Percentiles rank a stretch among this genome's conserved stretches.
These are phyloP conservation scores for Thuidium tamariscinum DNA, from an alignment of 225 moss, liverwort and hornwort species.

Conservation along the genomic window DNA sequence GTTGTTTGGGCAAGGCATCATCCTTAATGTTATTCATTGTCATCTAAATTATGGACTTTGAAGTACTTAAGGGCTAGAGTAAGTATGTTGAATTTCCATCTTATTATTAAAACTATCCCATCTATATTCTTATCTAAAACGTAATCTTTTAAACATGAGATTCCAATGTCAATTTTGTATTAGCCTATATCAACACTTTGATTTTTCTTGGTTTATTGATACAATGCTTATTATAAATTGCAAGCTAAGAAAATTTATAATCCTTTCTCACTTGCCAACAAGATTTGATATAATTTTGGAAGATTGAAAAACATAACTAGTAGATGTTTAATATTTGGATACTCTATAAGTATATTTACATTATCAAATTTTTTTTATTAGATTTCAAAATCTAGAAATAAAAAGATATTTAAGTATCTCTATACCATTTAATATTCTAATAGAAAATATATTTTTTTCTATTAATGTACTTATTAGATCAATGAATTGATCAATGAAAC, in stretches of 20 bases:
- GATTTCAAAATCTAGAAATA: not conserved
- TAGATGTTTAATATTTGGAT: not conserved
- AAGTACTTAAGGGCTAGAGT: not conserved
- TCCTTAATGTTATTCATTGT: not conserved
- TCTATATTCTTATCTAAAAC: not conserved
- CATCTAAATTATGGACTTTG: not conserved
- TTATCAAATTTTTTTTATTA: too few species aligned
- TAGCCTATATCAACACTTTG: not conserved
- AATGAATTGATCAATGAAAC: not conserved
- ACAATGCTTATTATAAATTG: not conserved
- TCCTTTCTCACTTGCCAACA: not conserved
- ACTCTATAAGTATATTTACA: not conserved
- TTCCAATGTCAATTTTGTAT: not conserved
- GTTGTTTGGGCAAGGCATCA: not conserved
- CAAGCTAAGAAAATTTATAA: not conserved
- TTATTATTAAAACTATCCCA: not conserved
- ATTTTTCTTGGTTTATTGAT: not conserved
- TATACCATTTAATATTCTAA: too few species aligned
- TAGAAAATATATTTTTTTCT: not conserved
- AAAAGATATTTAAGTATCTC: not conserved
- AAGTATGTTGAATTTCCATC: not conserved
- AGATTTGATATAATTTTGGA: not conserved
- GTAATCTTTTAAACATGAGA: not conserved
- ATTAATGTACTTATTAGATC: not conserved
- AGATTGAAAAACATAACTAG: not conserved